These are phyloP conservation scores for Diversispora epigaea DNA, from an alignment of 192 early-diverging fungal species.

Conservation along the genomic window DNA sequence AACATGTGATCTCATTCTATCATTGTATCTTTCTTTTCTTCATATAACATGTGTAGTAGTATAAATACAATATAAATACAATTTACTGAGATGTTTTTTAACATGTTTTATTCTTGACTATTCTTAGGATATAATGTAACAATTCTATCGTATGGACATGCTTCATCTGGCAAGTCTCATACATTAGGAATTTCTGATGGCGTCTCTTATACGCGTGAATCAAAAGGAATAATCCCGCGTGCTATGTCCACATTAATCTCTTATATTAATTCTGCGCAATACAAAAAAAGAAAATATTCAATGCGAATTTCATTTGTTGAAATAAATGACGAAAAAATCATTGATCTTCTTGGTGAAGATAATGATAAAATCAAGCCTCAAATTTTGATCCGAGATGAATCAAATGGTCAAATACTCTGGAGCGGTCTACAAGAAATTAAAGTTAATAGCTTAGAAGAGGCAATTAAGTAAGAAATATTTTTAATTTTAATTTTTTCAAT, in stretches of 20 bases:
- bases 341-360: slow-evolving; percentile 78
- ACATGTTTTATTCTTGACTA: neutral
- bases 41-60: slow-evolving; percentile 11
- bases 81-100: neutral
- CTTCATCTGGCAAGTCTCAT: slow-evolving; percentile 91
- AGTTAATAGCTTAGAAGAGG: slow-evolving; percentile 68
- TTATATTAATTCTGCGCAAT: slow-evolving; percentile 35
- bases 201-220: slow-evolving; percentile 39
- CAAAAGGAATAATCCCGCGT: slow-evolving; percentile 68
- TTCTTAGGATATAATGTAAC: slow-evolving; percentile 87
- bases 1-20: slow-evolving; percentile 6
- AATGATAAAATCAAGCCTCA: slow-evolving; percentile 50
- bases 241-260: slow-evolving; percentile 66
- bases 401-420: slow-evolving; percentile 82
- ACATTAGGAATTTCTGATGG: slow-evolving; percentile 82
- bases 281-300: slow-evolving; percentile 37
- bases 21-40: neutral
- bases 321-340: slow-evolving; percentile 93
- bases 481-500: neutral
- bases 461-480: slow-evolving; percentile 59
- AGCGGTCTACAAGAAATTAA: slow-evolving; percentile 76
- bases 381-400: slow-evolving; percentile 78
- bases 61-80: too few species aligned
- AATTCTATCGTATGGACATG: slow-evolving; percentile 90
- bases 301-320: slow-evolving; percentile 89